phyloP scores from a whole-genome alignment of 1,284 basidiomycete genomes.

The Ceratobasidium sp. region DNA sequence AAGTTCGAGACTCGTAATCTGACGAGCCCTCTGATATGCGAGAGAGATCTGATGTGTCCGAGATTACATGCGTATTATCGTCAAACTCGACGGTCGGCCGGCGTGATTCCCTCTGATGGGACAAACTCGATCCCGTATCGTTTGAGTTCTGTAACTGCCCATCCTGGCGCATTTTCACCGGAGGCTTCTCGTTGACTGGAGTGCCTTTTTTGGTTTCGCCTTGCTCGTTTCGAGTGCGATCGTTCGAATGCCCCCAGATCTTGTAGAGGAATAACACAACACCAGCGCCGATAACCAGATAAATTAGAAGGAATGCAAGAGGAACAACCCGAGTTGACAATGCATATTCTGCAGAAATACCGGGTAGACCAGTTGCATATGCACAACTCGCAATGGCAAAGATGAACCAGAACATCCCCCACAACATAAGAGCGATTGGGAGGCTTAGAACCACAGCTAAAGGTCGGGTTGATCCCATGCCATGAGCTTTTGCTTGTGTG shows the following conservation, averaged over 20 bases:
- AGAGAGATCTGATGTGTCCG: no score
- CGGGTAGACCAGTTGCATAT: neutral
- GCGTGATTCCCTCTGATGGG: no score
- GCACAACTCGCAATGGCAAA: neutral
- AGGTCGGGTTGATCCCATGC: neutral
- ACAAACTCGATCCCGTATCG: no score
- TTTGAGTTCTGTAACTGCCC: neutral
- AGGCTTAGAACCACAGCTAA: constrained; percentile 8
- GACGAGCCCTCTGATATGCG: neutral
- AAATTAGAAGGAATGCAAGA: neutral
- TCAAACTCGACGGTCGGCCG: neutral
- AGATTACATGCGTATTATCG: neutral
- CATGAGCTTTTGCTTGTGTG: neutral
- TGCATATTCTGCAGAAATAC: neutral
- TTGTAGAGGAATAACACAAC: neutral
- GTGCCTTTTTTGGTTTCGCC: neutral
- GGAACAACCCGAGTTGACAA: neutral
- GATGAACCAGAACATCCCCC: constrained; percentile 17
- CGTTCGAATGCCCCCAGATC: neutral
- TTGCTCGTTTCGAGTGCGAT: neutral
- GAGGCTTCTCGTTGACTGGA: neutral
- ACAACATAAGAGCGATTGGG: neutral
- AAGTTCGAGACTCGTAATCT: neutral
- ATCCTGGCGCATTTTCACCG: neutral
- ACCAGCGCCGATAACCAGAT: neutral